Base-by-base conservation (phyloP, 192 early-diverging fungal genomes). In the Thamnidium elegans region DNA sequence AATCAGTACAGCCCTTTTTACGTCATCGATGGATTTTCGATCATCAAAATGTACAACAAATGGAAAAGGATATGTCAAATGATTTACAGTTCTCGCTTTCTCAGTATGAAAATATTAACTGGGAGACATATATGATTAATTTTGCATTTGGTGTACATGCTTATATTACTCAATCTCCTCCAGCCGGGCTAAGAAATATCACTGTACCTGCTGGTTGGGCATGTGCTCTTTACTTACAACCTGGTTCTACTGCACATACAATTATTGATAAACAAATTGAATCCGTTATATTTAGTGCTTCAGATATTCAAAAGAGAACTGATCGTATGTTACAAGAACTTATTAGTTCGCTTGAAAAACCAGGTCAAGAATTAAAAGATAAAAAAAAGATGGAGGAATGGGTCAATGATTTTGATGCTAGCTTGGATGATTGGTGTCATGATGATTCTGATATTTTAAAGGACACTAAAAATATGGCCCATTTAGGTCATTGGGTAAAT, bases 341-440 rank as follows among this genome's bases (percentile, higher is more conserved):
- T 1, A 64, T 71, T 21, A 5, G 15, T 8, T 70, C 62, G 0
- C 48, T 76, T 48, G 74, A 70, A 19, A 71, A 71, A 7, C 69
- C 69, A 3, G 72, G 48, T 53, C 32, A 50, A 7, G 55, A 70
- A 21, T 20, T 31, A 15, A 63, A 62, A 44, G 63, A 71, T 31
- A 71, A 65, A 20, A 63, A 60, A 36, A 65, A 60, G 42, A 36
- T 64, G 43, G 74, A 76, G 2, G 69, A 71, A 46, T 76, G 74
- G 74, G 54, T 76, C 7, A 58, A 36, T 51, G 74, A 76, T 60
- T 67, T 76, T 19, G 74, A 76, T 45, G 61, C 68, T 2, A 68
- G 66, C 34, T 62, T 76, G 47, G 74, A 76, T 50, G 74, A 76
- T 62, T 76, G 74, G 74, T 70, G 65, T n/a, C 69, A 76, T 55